Evolutionary conservation across 345 rosid genomes (phyloP).

Genomic region (Bruguiera gymnorhiza): DNA sequence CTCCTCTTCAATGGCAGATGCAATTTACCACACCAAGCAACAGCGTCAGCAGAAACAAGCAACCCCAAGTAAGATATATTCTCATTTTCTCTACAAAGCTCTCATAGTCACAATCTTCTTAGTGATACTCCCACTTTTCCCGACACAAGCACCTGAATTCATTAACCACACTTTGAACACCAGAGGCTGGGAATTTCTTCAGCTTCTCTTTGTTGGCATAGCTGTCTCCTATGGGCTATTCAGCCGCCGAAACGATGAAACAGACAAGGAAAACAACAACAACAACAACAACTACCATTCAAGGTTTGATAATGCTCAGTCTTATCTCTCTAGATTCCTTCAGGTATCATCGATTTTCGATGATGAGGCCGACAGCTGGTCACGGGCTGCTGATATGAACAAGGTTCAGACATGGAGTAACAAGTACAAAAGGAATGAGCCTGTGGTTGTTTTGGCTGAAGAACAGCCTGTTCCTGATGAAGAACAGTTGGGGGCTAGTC

Average conservation of each 20-base stretch:
- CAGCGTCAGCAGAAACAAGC: conserved; percentile 31
- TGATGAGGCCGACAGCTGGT: conserved; percentile 45
- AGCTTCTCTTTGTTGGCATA: conserved; percentile 84
- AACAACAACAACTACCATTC: conserved; percentile 18
- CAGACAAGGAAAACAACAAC: conserved; percentile 35
- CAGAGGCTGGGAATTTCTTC: conserved; percentile 88
- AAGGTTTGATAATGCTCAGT: conserved; percentile 53
- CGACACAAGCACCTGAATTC: conserved; percentile 84
- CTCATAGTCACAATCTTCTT: conserved; percentile 40
- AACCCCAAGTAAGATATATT: conserved; percentile 46
- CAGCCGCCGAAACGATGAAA: conserved; percentile 58
- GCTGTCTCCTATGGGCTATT: conserved; percentile 98
- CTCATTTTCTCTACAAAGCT: conserved; percentile 66
- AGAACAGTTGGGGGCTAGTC: conserved; percentile 34
- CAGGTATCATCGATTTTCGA: conserved; percentile 87
- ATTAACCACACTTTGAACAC: conserved; percentile 57
- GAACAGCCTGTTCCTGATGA: conserved; percentile 32
- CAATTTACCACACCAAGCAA: conserved; percentile 31
- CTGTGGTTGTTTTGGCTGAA: conserved; percentile 47
- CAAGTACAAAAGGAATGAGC: conserved; percentile 57
- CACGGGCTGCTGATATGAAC: conserved; percentile 37
- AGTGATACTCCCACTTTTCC: conserved; percentile 49
- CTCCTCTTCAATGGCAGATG: conserved; percentile 62
- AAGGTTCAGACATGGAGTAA: conserved; percentile 76
- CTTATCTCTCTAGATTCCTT: conserved; percentile 67